A percentile compares a stretch with the other conserved stretches of the same genome.
phyloP scores from a whole-genome alignment of 2,329 filamentous ascomycete species.

The Venturia aucupariae region DNA sequence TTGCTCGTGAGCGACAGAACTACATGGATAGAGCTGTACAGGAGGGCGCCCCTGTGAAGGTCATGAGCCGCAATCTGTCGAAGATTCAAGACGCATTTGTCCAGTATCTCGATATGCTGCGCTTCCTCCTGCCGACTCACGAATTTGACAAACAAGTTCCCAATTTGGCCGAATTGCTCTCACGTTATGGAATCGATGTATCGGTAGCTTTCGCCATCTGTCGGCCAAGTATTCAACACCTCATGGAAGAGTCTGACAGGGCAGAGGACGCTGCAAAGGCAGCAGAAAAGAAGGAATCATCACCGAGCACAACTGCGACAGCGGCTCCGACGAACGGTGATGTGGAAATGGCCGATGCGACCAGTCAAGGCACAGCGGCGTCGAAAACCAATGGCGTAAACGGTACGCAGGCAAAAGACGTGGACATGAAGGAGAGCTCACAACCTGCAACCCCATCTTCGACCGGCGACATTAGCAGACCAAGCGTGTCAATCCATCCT shows the following conservation, averaged over 20 bases:
- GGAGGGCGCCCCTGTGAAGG: conserved; percentile 73
- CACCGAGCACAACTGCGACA: conserved; percentile 17
- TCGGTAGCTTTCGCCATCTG: conserved; percentile 78
- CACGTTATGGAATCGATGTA: conserved; percentile 69
- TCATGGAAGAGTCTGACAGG: conserved; percentile 18
- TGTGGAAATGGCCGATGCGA: conserved; percentile 38
- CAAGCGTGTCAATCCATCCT: conserved; percentile 49
- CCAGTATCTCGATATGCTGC: conserved; percentile 84
- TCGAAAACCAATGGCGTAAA: not conserved
- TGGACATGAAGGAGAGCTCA: conserved; percentile 14
- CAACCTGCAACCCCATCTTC: conserved; percentile 2
- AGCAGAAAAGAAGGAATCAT: conserved; percentile 24
- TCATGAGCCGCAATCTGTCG: conserved; percentile 78
- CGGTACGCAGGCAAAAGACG: conserved; percentile 17
- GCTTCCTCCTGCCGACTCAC: conserved; percentile 63
- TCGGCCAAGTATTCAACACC: conserved; percentile 62
- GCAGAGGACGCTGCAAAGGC: conserved; percentile 14
- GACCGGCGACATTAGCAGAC: not conserved
- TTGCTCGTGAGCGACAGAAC: conserved; percentile 83
- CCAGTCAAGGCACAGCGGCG: not conserved
- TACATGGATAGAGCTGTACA: conserved; percentile 69
- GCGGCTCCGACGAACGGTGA: conserved; percentile 41
- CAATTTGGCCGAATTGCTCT: conserved; percentile 61
- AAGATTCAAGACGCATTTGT: conserved; percentile 77
- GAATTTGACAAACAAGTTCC: conserved; percentile 76